Evolutionary conservation across 2,329 filamentous ascomycete genomes (phyloP).

Genomic region (Salinomyces thailandicus): DNA sequence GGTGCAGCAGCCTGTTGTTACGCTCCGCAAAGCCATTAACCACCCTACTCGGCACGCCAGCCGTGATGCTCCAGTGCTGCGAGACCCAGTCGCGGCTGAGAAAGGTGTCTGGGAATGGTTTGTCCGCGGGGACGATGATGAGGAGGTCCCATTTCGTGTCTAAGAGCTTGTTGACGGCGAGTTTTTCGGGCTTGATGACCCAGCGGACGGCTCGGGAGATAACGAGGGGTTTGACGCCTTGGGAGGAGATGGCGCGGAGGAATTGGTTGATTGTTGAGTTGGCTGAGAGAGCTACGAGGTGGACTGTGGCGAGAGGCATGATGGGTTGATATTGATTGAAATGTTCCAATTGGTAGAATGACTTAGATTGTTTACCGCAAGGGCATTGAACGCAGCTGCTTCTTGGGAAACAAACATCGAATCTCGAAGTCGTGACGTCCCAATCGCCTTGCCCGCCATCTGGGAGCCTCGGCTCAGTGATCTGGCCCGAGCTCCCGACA

Average conservation of each 20-base stretch:
- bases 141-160: conserved; percentile 40
- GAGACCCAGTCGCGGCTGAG: conserved; percentile 17
- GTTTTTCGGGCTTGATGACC: conserved; percentile 38
- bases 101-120: conserved; percentile 16
- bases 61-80: conserved; percentile 24
- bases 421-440: neutral
- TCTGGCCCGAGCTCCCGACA: neutral
- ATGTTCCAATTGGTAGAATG: no score
- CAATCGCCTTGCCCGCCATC: no score
- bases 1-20: conserved; percentile 29
- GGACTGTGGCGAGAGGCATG: conserved; percentile 43
- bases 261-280: conserved; percentile 29
- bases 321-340: no score
- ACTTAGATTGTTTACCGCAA: no score
- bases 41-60: conserved; percentile 36
- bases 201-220: conserved; percentile 37
- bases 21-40: conserved; percentile 31
- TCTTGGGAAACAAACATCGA: neutral
- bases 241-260: conserved; percentile 29
- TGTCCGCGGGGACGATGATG: conserved; percentile 30
- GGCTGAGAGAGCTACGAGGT: conserved; percentile 34
- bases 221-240: conserved; percentile 32
- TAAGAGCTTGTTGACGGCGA: conserved; percentile 34
- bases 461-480: neutral
- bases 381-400: no score